Base-by-base conservation (phyloP, 352 stramenopile species). In the Phytophthora sp. region DNA sequence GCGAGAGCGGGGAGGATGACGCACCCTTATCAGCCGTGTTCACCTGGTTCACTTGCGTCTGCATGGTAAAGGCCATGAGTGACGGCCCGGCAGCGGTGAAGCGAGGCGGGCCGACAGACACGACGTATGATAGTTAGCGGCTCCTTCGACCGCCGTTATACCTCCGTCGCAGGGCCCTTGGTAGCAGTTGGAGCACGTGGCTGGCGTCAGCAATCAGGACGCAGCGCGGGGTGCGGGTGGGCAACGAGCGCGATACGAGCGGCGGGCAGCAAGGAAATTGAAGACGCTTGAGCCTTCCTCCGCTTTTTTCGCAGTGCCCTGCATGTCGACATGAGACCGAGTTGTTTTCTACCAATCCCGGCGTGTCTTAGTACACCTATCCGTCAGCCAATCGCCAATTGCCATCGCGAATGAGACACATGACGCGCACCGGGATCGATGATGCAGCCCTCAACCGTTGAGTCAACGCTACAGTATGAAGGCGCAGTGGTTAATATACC, bases 11-110 rank as follows among this genome's bases (percentile, higher is more conserved):
- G 3, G 55, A 63, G 13, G 54, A 27, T 6, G 55, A 63, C 39
- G 20, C 31, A 18, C 31, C 13, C 15, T 59, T 53, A 23, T 65
- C 66, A 53, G 58, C 55, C 58, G 62, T 71, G 24, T 73, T 57
- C 21, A 71, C 46, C 27, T 39, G 53, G 29, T 61, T 52, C 39
- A 61, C 53, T 15, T 69, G 57, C 44, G 66, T 79, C 54, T 78
- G 71, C 61, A 75, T 74, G 27, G 67, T 76, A 26, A 67, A 18
- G 41, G 57, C 66, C 71, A 79, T 79, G 50, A 64, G 54, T 18
- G 16, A 53, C 24, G 3, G 20, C 16, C 29, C 20, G 26, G 54
- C 41, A 38, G 23, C 21, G 11, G 35, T 8, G 21, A 49, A 45
- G 41, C 41, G 23, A 60, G 12, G 24, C 29, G 23, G 39, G 20